phyloP scores from a whole-genome alignment of 1,284 basidiomycete species.

The Ganoderma boninense region DNA sequence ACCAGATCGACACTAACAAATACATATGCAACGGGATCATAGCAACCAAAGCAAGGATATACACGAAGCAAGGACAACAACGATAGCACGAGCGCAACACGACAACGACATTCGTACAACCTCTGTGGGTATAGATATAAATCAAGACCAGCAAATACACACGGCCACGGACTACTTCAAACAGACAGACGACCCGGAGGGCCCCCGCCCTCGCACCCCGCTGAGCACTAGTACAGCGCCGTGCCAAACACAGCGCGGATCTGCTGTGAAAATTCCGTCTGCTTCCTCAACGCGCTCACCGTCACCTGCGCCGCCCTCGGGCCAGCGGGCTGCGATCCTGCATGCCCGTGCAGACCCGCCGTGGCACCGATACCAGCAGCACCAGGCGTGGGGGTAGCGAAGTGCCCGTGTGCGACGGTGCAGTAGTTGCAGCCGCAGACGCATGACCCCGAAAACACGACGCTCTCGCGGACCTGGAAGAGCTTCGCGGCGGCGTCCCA shows the following conservation, averaged over 20 bases:
- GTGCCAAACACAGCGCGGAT: slow-evolving; percentile 24
- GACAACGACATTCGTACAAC: too few relatives aligned
- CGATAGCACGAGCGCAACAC: too few relatives aligned
- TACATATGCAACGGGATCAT: too few relatives aligned
- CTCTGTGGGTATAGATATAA: too few relatives aligned
- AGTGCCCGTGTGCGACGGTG: slow-evolving; percentile 14
- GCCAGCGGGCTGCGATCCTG: not conserved
- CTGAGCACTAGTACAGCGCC: slow-evolving; percentile 19
- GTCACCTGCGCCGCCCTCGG: slow-evolving; percentile 6
- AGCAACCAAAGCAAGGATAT: too few relatives aligned
- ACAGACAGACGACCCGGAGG: too few relatives aligned
- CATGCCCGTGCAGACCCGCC: not conserved
- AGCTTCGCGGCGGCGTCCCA: slow-evolving; percentile 27
- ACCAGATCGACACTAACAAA: too few relatives aligned
- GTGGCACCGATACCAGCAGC: too few relatives aligned
- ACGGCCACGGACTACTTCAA: too few relatives aligned
- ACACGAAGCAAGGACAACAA: too few relatives aligned
- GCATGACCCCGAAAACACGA: slow-evolving; percentile 16
- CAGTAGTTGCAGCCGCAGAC: slow-evolving; percentile 29
- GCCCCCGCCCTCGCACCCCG: not conserved
- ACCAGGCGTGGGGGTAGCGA: not conserved
- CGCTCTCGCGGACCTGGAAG: slow-evolving; percentile 24
- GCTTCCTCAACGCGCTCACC: slow-evolving; percentile 10
- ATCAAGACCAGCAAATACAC: too few relatives aligned
- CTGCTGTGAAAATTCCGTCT: slow-evolving; percentile 22